These are phyloP conservation scores for Syzygium oleosum DNA, from an alignment of 345 rosid species.

Conservation along the genomic window DNA sequence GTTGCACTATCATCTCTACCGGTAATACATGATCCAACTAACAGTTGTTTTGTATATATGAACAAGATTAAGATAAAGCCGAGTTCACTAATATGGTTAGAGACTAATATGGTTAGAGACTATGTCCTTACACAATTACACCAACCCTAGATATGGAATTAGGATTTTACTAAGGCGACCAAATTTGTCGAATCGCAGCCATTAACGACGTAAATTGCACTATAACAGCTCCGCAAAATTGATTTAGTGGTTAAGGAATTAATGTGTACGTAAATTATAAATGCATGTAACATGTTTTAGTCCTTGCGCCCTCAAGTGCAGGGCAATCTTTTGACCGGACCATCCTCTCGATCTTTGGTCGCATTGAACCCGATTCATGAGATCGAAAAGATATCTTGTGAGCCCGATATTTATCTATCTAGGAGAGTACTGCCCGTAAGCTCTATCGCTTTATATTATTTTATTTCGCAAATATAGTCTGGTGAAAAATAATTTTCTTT, in stretches of 20 bases:
- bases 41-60: too few species aligned
- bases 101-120: not conserved
- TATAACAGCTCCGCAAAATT: too few species aligned
- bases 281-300: not conserved
- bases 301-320: not conserved
- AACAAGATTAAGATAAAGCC: not conserved
- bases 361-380: not conserved
- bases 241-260: not conserved
- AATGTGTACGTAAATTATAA: not conserved
- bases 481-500: not conserved
- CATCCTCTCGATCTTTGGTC: not conserved
- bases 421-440: not conserved
- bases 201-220: not conserved
- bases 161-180: not conserved
- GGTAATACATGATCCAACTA: too few species aligned
- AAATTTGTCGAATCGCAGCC: not conserved
- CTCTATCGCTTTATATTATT: not conserved
- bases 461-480: not conserved
- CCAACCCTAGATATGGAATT: not conserved
- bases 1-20: too few species aligned
- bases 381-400: not conserved
- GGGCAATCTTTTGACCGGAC: not conserved
- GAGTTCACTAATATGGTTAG: not conserved
- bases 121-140: not conserved
- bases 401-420: not conserved